Percentiles rank a stretch among this genome's conserved stretches.
Conservation (phyloP, 768 basidiomycete genomes). For the Hemileccinum rubropunctum region DNA sequence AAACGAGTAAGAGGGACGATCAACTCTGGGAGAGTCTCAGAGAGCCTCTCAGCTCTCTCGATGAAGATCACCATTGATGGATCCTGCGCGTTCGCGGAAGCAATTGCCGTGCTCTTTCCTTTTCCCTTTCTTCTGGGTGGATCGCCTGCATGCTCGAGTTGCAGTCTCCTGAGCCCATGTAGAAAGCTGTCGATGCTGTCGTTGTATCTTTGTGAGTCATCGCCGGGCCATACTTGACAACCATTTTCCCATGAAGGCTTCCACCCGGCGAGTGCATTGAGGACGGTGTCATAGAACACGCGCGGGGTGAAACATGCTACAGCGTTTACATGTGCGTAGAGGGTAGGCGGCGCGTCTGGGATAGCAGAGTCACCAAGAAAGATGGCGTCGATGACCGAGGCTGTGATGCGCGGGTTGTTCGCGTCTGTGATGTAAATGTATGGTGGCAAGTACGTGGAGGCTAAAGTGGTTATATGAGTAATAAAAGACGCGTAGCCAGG, state of each 20-base stretch:
- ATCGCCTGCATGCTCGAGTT: conserved; percentile 13
- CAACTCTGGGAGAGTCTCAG: conserved; percentile 59
- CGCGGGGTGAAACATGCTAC: conserved; percentile 60
- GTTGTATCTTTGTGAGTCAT: conserved; percentile 48
- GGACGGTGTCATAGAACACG: conserved; percentile 61
- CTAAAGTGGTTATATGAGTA: conserved; percentile 27
- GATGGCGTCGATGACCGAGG: conserved; percentile 31
- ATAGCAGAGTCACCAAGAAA: conserved; percentile 13
- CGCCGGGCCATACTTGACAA: conserved; percentile 54
- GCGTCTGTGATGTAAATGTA: conserved; percentile 71
- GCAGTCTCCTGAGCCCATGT: conserved; percentile 54
- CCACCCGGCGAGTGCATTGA: conserved; percentile 61
- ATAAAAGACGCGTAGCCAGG: conserved; percentile 26
- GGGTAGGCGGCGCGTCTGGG: conserved; percentile 25
- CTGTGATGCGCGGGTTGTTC: conserved; percentile 44
- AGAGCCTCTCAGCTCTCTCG: conserved; percentile 66
- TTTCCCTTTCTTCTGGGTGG: conserved; percentile 27
- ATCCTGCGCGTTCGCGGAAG: conserved; percentile 20
- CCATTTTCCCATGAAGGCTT: conserved; percentile 57
- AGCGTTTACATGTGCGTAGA: conserved; percentile 50
- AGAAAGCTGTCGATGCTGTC: conserved; percentile 67
- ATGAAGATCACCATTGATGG: conserved; percentile 55
- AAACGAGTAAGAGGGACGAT: conserved; percentile 70
- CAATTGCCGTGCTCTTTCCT: conserved; percentile 33
- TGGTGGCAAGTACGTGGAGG: conserved; percentile 46